Conservation (phyloP, 1,139 yeast species). For the Candida frijolesensis region DNA sequence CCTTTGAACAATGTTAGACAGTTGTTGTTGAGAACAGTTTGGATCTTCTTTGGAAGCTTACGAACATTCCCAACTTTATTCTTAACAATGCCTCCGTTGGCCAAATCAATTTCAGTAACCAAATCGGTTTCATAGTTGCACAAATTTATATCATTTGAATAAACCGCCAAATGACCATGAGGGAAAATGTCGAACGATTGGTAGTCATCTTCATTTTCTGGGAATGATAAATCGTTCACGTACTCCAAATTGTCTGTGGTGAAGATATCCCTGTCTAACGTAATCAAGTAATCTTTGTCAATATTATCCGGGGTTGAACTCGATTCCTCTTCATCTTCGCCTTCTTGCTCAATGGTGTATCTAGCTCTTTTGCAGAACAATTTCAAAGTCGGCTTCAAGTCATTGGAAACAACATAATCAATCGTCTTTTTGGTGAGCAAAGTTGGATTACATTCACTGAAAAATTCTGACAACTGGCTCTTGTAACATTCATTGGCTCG, state of each 20-base stretch:
- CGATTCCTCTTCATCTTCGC: conserved; percentile 14
- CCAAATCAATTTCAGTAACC: conserved; percentile 29
- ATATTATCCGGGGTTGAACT: conserved; percentile 5
- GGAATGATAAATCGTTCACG: conserved; percentile 19
- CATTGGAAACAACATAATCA: conserved; percentile 53
- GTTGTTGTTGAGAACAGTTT: conserved; percentile 35
- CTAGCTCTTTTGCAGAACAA: conserved; percentile 52
- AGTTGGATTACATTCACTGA: conserved; percentile 23
- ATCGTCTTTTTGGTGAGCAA: conserved; percentile 52
- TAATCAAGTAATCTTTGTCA: conserved; percentile 39
- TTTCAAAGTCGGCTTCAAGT: conserved; percentile 49
- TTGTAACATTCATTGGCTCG: conserved; percentile 23
- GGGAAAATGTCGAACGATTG: conserved; percentile 38
- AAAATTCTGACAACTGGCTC: conserved; percentile 27
- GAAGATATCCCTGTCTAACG: conserved; percentile 36
- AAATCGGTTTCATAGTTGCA: conserved; percentile 36
- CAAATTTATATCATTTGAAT: conserved; percentile 43
- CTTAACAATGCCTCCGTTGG: conserved; percentile 24
- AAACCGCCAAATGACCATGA: conserved; percentile 34
- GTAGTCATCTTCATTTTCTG: conserved; percentile 9
- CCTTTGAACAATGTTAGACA: conserved; percentile 39
- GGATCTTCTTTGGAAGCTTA: conserved; percentile 39
- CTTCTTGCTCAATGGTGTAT: conserved; percentile 35
- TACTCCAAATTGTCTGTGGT: conserved; percentile 32
- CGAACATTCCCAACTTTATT: conserved; percentile 27